Percentiles rank a stretch among this genome's conserved stretches.
These are phyloP conservation scores for Ceratobasidium sp. DNA, from an alignment of 1,284 basidiomycete genomes.

Conservation along the genomic window DNA sequence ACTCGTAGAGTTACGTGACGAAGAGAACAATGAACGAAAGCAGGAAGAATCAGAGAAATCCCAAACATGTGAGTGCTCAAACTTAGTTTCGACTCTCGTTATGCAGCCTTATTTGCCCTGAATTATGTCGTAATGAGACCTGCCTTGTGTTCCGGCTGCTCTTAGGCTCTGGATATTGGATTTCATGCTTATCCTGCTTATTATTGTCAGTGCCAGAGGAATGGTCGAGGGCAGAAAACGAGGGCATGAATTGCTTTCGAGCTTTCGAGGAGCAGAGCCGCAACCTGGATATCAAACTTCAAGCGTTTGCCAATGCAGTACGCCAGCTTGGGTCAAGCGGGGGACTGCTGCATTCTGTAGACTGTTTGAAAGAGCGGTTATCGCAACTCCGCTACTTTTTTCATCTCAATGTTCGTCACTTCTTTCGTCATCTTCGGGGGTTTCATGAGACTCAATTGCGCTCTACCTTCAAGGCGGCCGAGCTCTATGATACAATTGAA, in stretches of 20 bases:
- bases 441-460: too few species aligned
- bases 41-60: too few species aligned
- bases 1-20: slow-evolving; percentile 61
- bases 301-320: slow-evolving; percentile 49
- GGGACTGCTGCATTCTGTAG: slow-evolving; percentile 47
- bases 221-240: neutral
- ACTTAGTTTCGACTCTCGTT: too few species aligned
- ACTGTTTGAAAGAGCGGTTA: slow-evolving; percentile 46
- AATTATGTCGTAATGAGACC: too few species aligned
- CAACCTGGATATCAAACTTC: slow-evolving; percentile 46
- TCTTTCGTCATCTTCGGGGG: too few species aligned
- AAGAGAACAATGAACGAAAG: slow-evolving; percentile 60
- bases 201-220: neutral
- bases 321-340: slow-evolving; percentile 49
- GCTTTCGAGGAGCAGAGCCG: slow-evolving; percentile 22
- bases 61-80: too few species aligned
- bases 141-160: too few species aligned
- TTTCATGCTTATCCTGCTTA: too few species aligned
- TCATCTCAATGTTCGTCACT: slow-evolving; percentile 44
- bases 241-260: slow-evolving; percentile 25
- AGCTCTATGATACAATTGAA: too few species aligned
- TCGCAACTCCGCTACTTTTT: slow-evolving; percentile 49
- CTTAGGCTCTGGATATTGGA: too few species aligned
- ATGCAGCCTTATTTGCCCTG: too few species aligned
- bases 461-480: too few species aligned